A percentile compares a stretch with the other conserved stretches of the same genome.
Evolutionary conservation across 1,284 basidiomycete genomes (phyloP).

Genomic region (Caloboletus inedulis): DNA sequence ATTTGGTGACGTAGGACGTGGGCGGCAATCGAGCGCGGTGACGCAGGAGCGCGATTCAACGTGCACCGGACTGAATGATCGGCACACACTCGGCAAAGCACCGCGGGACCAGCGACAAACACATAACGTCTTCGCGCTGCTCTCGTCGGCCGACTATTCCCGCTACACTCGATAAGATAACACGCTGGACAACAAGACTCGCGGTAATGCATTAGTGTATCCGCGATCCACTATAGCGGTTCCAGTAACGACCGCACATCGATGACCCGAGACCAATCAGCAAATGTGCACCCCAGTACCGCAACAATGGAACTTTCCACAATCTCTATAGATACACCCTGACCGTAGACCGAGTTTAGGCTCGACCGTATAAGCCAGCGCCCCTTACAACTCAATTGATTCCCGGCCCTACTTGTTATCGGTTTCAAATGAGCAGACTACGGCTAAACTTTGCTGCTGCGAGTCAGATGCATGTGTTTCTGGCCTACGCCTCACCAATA

Average conservation of each 20-base stretch:
- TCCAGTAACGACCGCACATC: too few species aligned
- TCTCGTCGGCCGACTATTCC: neutral
- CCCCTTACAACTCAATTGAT: neutral
- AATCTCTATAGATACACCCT: neutral
- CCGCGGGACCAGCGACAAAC: neutral
- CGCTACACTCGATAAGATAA: neutral
- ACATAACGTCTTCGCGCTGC: neutral
- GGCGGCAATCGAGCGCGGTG: constrained; percentile 14
- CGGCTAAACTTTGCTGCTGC: neutral
- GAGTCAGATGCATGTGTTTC: neutral
- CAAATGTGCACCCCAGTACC: neutral
- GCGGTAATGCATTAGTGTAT: neutral
- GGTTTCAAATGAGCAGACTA: constrained; percentile 3
- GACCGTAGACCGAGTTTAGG: neutral
- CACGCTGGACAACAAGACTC: neutral
- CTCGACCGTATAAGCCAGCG: neutral
- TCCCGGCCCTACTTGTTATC: neutral
- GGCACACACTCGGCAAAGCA: neutral
- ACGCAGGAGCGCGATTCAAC: too few species aligned
- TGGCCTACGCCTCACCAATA: neutral
- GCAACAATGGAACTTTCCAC: neutral
- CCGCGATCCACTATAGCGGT: neutral
- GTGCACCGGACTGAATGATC: constrained; percentile 10
- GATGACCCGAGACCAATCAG: neutral
- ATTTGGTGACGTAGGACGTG: constrained; percentile 21